phyloP scores from a whole-genome alignment of 192 early-diverging fungal species.

The Backusella circina region DNA sequence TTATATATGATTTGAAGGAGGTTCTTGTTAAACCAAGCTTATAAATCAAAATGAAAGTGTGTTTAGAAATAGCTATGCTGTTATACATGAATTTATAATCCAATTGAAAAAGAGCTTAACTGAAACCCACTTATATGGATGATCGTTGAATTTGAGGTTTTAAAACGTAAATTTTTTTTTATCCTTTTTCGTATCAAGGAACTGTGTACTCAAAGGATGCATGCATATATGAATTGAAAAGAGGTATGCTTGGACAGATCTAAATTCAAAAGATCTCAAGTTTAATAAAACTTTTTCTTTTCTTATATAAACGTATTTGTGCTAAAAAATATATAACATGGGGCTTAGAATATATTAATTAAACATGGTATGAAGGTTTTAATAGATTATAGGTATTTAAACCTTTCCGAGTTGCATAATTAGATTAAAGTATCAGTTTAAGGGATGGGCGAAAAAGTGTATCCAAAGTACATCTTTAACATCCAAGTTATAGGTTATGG shows the following conservation, averaged over 20 bases:
- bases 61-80: neutral
- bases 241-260: neutral
- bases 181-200: no score
- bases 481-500: neutral
- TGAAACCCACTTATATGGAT: no score
- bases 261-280: neutral
- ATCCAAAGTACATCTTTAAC: neutral
- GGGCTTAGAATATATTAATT: neutral
- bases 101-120: neutral
- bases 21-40: neutral
- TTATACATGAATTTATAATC: neutral
- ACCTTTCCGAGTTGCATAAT: neutral
- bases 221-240: no score
- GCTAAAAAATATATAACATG: neutral
- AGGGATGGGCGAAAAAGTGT: neutral
- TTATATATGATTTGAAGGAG: neutral
- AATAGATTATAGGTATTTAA: neutral
- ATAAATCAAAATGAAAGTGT: neutral
- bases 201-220: no score
- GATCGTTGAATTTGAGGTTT: no score
- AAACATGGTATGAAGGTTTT: neutral
- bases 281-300: no score
- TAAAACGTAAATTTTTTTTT: no score
- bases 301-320: neutral
- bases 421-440: neutral